Conservation (phyloP, 1,284 basidiomycete genomes). For the Athelia psychrophila region DNA sequence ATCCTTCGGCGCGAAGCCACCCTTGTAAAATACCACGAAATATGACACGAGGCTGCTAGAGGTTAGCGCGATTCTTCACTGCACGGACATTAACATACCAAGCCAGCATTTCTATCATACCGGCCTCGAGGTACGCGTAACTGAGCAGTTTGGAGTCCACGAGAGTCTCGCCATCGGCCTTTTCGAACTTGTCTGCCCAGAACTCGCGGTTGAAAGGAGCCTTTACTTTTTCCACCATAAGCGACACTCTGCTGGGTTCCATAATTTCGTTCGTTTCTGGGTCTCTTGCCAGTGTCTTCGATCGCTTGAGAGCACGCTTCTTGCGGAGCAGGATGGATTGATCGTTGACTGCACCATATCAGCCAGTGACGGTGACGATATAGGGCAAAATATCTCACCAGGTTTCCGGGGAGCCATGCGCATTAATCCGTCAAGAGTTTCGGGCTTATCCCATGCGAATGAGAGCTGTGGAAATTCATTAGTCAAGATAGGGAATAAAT, state of each 20-base stretch:
- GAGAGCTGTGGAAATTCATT: conserved; percentile 41
- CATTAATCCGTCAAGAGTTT: conserved; percentile 64
- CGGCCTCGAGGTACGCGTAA: conserved; percentile 66
- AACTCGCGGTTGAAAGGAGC: conserved; percentile 55
- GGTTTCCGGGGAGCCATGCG: conserved; percentile 65
- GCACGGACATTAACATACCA: conserved; percentile 37
- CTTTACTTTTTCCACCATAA: conserved; percentile 35
- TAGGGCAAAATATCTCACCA: conserved; percentile 26
- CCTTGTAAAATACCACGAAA: conserved; percentile 64
- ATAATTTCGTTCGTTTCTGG: conserved; percentile 48
- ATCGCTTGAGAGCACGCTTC: conserved; percentile 53
- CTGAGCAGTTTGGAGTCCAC: conserved; percentile 63
- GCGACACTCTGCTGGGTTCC: conserved; percentile 38
- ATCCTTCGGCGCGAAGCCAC: conserved; percentile 59
- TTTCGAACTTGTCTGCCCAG: conserved; percentile 57
- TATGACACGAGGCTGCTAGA: conserved; percentile 51
- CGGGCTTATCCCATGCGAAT: conserved; percentile 70
- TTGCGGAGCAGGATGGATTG: conserved; percentile 54
- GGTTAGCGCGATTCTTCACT: background rate
- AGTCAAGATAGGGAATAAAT: background rate
- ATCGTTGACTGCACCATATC: conserved; percentile 43
- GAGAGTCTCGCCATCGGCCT: conserved; percentile 52
- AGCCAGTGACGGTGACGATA: background rate
- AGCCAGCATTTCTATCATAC: conserved; percentile 54
- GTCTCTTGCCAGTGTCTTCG: conserved; percentile 55